phyloP scores from a whole-genome alignment of 352 stramenopile genomes.

The Phytopythium sindhum region DNA sequence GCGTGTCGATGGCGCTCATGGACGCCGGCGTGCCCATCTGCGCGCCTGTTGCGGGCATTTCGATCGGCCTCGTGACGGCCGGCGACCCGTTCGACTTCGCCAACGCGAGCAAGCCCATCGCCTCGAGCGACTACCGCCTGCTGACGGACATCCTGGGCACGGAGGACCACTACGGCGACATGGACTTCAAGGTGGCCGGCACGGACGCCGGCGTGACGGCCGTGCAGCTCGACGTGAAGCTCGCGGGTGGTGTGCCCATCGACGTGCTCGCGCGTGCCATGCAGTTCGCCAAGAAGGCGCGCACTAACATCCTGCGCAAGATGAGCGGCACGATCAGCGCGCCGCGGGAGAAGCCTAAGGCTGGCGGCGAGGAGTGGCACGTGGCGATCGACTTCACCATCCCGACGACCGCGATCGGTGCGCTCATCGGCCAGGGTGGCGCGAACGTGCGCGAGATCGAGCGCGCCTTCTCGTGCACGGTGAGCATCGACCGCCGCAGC shows the following conservation, averaged over 20 bases:
- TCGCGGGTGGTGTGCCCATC: constrained; percentile 83
- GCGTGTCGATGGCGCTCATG: constrained; percentile 95
- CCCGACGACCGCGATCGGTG: constrained; percentile 48
- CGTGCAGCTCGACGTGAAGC: constrained; percentile 97
- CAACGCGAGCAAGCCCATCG: constrained; percentile 51
- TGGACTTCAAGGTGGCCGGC: constrained; percentile 98
- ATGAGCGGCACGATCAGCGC: constrained; percentile 80
- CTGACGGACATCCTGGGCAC: constrained; percentile 97
- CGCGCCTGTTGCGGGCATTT: constrained; percentile 93
- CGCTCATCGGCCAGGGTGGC: constrained; percentile 72
- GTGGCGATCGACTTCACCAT: constrained; percentile 63
- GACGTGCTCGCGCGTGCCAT: constrained; percentile 85
- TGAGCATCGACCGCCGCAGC: constrained; percentile 82
- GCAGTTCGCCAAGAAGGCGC: constrained; percentile 75
- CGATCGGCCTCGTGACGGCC: constrained; percentile 88
- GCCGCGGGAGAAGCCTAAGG: constrained; percentile 59
- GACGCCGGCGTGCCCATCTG: constrained; percentile 96
- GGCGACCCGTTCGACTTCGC: constrained; percentile 56
- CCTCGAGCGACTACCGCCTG: constrained; percentile 76
- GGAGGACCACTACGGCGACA: constrained; percentile 97
- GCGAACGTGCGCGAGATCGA: constrained; percentile 76
- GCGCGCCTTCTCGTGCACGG: constrained; percentile 43
- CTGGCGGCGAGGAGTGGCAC: constrained; percentile 30
- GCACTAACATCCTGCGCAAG: constrained; percentile 72
- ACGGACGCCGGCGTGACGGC: constrained; percentile 91